A percentile compares a stretch with the other conserved stretches of the same genome.
These are phyloP conservation scores for Phytophthora chlamydospora DNA, from an alignment of 352 stramenopile species.

Conservation along the genomic window DNA sequence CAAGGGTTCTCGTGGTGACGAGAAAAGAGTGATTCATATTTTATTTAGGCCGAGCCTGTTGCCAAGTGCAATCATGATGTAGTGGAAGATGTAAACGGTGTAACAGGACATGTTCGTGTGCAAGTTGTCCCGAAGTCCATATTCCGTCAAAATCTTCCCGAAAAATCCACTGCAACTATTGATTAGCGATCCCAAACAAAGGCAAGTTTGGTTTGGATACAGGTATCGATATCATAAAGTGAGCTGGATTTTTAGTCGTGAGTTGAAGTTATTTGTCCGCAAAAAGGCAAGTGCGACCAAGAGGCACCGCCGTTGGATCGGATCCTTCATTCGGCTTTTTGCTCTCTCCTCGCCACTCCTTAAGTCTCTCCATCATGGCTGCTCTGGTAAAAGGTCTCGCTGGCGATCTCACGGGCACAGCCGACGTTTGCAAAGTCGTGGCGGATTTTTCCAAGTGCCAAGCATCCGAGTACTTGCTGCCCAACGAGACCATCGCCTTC, in stretches of 20 bases:
- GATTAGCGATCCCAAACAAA: no score
- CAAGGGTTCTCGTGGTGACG: background rate
- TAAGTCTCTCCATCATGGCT: slow-evolving; percentile 13
- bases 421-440: slow-evolving; percentile 59
- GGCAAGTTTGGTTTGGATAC: no score
- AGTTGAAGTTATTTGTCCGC: background rate
- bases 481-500: slow-evolving; percentile 57
- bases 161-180: no score
- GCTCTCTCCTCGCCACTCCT: background rate
- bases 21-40: slow-evolving; percentile 16
- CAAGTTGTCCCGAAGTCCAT: slow-evolving; percentile 5
- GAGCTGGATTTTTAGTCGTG: background rate
- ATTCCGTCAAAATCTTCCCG: background rate
- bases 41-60: slow-evolving; percentile 32
- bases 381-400: slow-evolving; percentile 56
- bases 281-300: slow-evolving; percentile 1
- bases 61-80: slow-evolving; percentile 17
- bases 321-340: background rate
- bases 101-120: slow-evolving; percentile 13
- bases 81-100: slow-evolving; percentile 8
- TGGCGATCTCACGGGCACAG: slow-evolving; percentile 51
- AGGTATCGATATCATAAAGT: background rate
- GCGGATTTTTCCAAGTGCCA: slow-evolving; percentile 52
- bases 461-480: slow-evolving; percentile 55
- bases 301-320: background rate